Evolutionary conservation across 129 eudicot genomes (phyloP).

Genomic region (Heracleum sosnowskyi): DNA sequence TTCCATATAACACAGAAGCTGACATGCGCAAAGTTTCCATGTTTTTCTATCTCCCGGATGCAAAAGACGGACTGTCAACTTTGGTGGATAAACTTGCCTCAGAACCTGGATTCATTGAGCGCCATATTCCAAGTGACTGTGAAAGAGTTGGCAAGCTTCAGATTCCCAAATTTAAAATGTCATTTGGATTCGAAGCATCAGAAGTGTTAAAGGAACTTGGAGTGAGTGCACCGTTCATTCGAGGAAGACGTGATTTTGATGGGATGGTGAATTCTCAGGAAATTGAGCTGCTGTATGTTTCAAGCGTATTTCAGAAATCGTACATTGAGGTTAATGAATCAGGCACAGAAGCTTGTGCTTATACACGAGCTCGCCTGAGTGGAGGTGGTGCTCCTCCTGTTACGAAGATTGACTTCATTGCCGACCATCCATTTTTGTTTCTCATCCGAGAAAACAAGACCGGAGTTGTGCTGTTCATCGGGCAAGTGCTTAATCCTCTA

Average conservation of each 20-base stretch:
- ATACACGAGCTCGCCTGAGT: background rate
- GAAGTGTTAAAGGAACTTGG: background rate
- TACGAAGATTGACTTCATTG: background rate
- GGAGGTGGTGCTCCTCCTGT: background rate
- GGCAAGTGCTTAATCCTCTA: background rate
- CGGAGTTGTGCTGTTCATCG: background rate
- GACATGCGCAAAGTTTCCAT: conserved; percentile 30
- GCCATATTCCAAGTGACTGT: background rate
- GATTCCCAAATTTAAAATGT: conserved; percentile 38
- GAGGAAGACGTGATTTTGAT: background rate
- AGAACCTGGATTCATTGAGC: conserved; percentile 15
- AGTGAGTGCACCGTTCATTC: background rate
- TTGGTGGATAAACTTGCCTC: conserved; percentile 20
- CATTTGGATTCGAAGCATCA: conserved; percentile 23
- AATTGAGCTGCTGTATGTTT: background rate
- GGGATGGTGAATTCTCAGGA: background rate
- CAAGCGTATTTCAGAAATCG: background rate
- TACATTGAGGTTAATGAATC: background rate
- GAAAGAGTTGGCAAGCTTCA: background rate
- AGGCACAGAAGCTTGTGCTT: conserved; percentile 6
- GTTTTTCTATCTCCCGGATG: conserved; percentile 43
- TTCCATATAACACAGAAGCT: conserved; percentile 22
- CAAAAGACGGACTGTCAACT: conserved; percentile 26
- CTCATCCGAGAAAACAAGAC: background rate
- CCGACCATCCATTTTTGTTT: background rate